These are phyloP conservation scores for Aureobasidium zeae DNA, from an alignment of 2,329 filamentous ascomycete genomes.

Conservation along the genomic window DNA sequence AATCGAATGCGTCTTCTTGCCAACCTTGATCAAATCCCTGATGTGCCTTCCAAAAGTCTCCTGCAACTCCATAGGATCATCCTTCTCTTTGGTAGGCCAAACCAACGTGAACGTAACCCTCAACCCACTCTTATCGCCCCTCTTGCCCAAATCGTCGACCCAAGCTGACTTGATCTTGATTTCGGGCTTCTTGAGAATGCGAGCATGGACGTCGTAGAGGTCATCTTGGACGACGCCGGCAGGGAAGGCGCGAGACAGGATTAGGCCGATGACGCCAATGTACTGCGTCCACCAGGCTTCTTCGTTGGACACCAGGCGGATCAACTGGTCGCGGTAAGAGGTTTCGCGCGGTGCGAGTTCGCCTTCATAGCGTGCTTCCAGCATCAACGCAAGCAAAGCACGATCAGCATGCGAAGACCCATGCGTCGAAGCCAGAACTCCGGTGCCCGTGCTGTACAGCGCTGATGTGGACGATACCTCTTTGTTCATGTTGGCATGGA, in stretches of 20 bases:
- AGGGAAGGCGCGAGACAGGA: constrained; percentile 50
- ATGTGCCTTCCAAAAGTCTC: constrained; percentile 31
- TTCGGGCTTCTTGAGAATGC: constrained; percentile 9
- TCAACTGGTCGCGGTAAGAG: constrained; percentile 1
- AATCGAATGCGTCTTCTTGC: constrained; percentile 47
- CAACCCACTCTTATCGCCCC: background rate
- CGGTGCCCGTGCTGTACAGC: constrained; percentile 59
- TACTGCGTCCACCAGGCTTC: constrained; percentile 51
- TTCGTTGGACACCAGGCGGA: constrained; percentile 4
- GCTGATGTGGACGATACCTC: constrained; percentile 53
- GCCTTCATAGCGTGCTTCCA: constrained; percentile 64
- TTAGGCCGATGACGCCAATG: constrained; percentile 46
- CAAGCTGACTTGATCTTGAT: constrained; percentile 14
- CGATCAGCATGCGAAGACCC: constrained; percentile 62
- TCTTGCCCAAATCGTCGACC: constrained; percentile 14
- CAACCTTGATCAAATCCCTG: constrained; percentile 40
- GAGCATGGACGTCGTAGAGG: background rate
- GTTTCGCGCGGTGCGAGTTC: constrained; percentile 33
- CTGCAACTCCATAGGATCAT: constrained; percentile 14
- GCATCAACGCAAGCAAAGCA: constrained; percentile 57
- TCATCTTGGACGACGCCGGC: constrained; percentile 33
- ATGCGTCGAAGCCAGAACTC: constrained; percentile 54
- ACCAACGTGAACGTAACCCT: constrained; percentile 8
- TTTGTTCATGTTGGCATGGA: constrained; percentile 33
- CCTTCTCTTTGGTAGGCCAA: background rate